Evolutionary conservation across 2,329 filamentous ascomycete species (phyloP).

Genomic region (Trichoderma brevicompactum): DNA sequence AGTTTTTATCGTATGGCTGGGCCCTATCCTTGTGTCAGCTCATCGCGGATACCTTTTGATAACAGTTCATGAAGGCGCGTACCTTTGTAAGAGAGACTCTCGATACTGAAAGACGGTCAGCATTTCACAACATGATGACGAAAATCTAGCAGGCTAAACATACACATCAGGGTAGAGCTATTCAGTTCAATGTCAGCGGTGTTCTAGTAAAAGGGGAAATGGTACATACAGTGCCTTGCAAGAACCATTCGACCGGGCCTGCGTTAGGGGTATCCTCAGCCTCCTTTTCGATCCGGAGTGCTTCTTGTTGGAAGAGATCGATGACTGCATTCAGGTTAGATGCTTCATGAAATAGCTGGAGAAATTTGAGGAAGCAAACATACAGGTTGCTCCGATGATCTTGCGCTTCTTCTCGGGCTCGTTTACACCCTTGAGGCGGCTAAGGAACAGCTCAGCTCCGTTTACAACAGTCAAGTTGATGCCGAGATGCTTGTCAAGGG

Average conservation of each 20-base stretch:
- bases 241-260: constrained; percentile 82
- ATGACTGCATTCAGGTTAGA: constrained; percentile 40
- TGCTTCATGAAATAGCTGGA: neutral
- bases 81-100: constrained; percentile 54
- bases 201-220: neutral
- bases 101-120: constrained; percentile 42
- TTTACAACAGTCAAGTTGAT: constrained; percentile 92
- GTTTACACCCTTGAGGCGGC: constrained; percentile 71
- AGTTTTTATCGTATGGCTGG: constrained; percentile 1
- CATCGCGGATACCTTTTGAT: constrained; percentile 48
- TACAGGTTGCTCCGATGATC: constrained; percentile 75
- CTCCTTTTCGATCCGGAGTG: constrained; percentile 68
- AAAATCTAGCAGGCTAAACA: neutral
- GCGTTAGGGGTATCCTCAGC: constrained; percentile 68
- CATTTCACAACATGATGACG: neutral
- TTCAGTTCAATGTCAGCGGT: neutral
- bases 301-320: constrained; percentile 78
- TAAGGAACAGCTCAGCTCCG: constrained; percentile 76
- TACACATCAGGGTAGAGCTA: constrained; percentile 57
- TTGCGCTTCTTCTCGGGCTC: constrained; percentile 89
- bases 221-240: constrained; percentile 67
- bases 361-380: constrained; percentile 25
- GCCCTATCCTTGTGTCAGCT: neutral
- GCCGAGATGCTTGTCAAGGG: constrained; percentile 75
- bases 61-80: constrained; percentile 38